Percentiles rank a stretch among this genome's conserved stretches.
phyloP scores from a whole-genome alignment of 1,139 yeast species.

The Candida sanyaensis region DNA sequence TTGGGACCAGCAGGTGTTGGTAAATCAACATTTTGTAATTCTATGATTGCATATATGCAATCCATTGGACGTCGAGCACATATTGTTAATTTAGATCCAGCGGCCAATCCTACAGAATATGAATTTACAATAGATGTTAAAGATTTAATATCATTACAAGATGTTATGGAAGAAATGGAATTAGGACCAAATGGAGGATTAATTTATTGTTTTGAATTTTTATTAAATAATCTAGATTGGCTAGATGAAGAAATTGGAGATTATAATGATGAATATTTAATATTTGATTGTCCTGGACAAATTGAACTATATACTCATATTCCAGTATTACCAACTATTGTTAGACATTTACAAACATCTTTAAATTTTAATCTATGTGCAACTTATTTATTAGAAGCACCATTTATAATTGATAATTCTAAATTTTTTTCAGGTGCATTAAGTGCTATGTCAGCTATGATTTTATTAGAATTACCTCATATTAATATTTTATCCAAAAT shows the following conservation, averaged over 20 bases:
- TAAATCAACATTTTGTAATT: constrained; percentile 85
- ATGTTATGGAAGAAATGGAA: constrained; percentile 95
- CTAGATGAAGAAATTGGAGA: constrained; percentile 94
- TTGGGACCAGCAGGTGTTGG: constrained; percentile 99
- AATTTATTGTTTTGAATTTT: constrained; percentile 88
- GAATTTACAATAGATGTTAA: constrained; percentile 93
- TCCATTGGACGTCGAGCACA: constrained; percentile 91
- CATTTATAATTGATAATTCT: constrained; percentile 85
- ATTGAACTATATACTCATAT: constrained; percentile 94
- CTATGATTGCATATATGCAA: constrained; percentile 86
- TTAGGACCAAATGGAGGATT: constrained; percentile 96
- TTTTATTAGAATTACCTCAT: constrained; percentile 90
- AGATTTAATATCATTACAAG: constrained; percentile 86
- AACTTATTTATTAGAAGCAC: constrained; percentile 88
- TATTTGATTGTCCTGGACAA: constrained; percentile 98
- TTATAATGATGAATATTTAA: constrained; percentile 87
- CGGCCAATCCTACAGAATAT: constrained; percentile 90
- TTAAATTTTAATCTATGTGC: constrained; percentile 90
- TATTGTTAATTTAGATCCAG: constrained; percentile 94
- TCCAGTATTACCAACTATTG: constrained; percentile 88
- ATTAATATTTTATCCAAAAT: constrained; percentile 83
- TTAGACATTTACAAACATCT: constrained; percentile 75
- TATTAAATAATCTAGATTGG: constrained; percentile 92
- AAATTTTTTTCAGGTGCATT: constrained; percentile 95
- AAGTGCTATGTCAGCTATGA: constrained; percentile 99